Conservation (phyloP, 2,329 filamentous ascomycete species). For the Rutstroemia sp. region DNA sequence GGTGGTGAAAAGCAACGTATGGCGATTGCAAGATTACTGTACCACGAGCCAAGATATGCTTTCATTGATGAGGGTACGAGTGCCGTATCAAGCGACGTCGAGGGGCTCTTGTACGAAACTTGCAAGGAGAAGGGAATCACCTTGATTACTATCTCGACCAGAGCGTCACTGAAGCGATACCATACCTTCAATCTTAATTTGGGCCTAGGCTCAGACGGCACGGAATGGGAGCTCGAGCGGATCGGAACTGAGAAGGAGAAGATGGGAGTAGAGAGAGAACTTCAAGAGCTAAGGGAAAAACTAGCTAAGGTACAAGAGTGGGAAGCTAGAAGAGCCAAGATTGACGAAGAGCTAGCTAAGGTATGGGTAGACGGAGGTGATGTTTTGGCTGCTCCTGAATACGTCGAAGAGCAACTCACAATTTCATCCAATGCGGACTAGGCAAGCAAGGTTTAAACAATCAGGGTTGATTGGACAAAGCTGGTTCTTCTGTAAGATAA, state of each 20-base stretch:
- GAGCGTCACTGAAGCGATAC: conserved; percentile 90
- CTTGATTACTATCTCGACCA: conserved; percentile 90
- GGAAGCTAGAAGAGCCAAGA: conserved; percentile 70
- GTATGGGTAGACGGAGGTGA: conserved; percentile 30
- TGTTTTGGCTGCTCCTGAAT: conserved; percentile 9
- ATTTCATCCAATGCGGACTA: background rate
- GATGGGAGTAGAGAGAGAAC: conserved; percentile 83
- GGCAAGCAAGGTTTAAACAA: background rate
- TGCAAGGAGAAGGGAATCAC: conserved; percentile 93
- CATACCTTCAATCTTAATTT: conserved; percentile 87
- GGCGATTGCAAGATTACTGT: conserved; percentile 81
- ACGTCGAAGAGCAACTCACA: background rate
- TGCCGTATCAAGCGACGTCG: conserved; percentile 89
- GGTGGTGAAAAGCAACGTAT: conserved; percentile 97
- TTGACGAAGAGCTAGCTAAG: conserved; percentile 67
- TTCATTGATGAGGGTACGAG: conserved; percentile 95
- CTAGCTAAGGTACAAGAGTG: conserved; percentile 76
- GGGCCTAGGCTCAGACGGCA: conserved; percentile 71
- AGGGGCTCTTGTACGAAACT: conserved; percentile 85
- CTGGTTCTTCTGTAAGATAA: background rate
- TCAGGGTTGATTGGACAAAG: background rate
- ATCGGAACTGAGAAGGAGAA: conserved; percentile 94
- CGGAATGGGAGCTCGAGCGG: conserved; percentile 85
- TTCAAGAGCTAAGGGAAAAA: conserved; percentile 74
- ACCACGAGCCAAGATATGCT: conserved; percentile 91